Conservation (phyloP, 305 asterid genomes). For the Petunia hybrid region DNA sequence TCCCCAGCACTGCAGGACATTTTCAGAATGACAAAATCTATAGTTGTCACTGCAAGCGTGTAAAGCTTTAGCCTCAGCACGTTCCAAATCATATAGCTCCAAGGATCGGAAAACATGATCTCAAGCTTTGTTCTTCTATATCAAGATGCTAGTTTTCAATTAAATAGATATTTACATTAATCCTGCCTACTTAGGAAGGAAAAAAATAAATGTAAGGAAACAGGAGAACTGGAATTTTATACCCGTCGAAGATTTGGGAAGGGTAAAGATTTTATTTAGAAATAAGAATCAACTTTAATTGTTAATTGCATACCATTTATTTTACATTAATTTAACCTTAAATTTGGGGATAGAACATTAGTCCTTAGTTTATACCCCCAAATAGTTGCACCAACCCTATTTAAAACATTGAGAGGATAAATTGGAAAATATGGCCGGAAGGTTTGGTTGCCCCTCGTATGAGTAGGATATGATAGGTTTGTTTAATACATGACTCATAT, state of each 20-base stretch:
- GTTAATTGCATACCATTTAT: not conserved
- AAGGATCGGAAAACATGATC: not conserved
- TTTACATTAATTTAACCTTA: not conserved
- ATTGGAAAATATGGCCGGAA: not conserved
- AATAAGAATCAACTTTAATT: not conserved
- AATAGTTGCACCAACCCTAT: slow-evolving; percentile 11
- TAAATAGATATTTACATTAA: not conserved
- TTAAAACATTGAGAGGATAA: not conserved
- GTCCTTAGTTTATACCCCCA: not conserved
- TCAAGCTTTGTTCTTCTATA: not conserved
- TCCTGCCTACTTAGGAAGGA: not conserved
- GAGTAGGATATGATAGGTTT: not conserved
- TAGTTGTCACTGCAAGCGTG: not conserved
- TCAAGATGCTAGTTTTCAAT: not conserved
- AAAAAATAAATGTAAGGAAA: not conserved
- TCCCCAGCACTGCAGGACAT: not conserved
- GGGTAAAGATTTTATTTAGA: not conserved
- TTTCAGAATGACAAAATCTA: not conserved
- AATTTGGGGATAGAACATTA: not conserved
- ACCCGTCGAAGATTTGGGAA: not conserved
- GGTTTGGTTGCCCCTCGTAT: not conserved
- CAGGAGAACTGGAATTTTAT: not conserved
- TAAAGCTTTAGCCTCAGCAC: slow-evolving; percentile 1
- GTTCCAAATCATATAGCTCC: not conserved
- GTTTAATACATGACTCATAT: not conserved